A percentile compares a stretch with the other conserved stretches of the same genome.
These are phyloP conservation scores for Apiospora malaysiana DNA, from an alignment of 2,329 filamentous ascomycete genomes.

Conservation along the genomic window DNA sequence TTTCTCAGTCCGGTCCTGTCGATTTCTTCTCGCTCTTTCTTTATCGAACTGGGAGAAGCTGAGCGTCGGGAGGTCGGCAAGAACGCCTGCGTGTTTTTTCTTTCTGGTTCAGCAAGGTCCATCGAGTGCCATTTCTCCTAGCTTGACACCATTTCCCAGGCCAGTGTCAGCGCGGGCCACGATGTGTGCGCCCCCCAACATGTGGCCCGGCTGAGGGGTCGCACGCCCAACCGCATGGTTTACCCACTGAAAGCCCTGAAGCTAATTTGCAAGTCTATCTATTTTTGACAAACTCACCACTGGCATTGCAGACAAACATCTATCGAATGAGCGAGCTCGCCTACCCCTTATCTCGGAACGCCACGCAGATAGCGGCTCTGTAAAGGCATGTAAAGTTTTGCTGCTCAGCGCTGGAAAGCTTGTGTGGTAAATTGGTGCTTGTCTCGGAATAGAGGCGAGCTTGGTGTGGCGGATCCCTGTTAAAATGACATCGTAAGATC, in stretches of 20 bases:
- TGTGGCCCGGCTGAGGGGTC: neutral
- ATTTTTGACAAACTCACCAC: neutral
- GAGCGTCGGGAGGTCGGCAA: neutral
- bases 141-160: neutral
- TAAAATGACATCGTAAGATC: slow-evolving; percentile 13
- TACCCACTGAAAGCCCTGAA: neutral
- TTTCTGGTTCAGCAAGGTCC: neutral
- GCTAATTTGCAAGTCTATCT: neutral
- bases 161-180: slow-evolving; percentile 2
- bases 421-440: neutral
- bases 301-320: neutral
- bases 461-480: neutral
- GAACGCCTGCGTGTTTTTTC: neutral
- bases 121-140: neutral
- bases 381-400: neutral
- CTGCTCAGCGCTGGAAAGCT: neutral
- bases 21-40: neutral
- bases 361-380: neutral
- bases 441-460: neutral
- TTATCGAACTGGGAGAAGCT: neutral
- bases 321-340: neutral
- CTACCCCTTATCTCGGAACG: neutral
- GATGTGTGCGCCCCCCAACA: neutral
- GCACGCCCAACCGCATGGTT: neutral
- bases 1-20: neutral